Conservation (phyloP, 257 asterid genomes). For the Catharanthus roseus region DNA sequence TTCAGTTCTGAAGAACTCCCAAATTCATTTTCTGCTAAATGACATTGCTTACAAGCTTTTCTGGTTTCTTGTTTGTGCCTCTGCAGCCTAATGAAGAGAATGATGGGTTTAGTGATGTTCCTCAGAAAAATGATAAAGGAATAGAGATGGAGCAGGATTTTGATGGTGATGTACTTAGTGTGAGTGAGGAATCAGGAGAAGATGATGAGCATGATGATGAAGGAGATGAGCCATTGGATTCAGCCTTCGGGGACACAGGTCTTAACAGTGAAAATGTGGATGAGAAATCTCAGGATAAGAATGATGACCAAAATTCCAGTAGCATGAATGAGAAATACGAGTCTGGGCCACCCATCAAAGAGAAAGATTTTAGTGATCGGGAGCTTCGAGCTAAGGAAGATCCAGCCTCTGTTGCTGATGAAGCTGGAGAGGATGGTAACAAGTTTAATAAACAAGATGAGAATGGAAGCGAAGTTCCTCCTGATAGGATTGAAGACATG, state of each 20-base stretch:
- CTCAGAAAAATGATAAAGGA: conserved; percentile 67
- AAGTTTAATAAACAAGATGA: conserved; percentile 32
- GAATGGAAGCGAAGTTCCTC: conserved; percentile 41
- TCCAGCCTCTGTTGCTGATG: conserved; percentile 36
- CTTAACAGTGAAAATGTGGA: conserved; percentile 57
- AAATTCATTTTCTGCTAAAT: not conserved
- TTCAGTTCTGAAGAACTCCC: conserved; percentile 1
- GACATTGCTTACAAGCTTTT: not conserved
- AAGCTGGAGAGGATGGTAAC: conserved; percentile 39
- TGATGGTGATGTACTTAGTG: conserved; percentile 51
- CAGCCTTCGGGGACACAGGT: conserved; percentile 82
- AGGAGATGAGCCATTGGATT: conserved; percentile 65
- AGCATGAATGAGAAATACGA: conserved; percentile 61
- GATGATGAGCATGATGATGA: conserved; percentile 51
- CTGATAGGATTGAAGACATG: conserved; percentile 52
- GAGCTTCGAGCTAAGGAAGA: conserved; percentile 83
- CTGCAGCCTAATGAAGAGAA: conserved; percentile 57
- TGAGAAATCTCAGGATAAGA: conserved; percentile 57
- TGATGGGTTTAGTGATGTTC: conserved; percentile 43
- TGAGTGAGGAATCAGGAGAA: conserved; percentile 72
- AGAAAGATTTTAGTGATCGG: conserved; percentile 35
- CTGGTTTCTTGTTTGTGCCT: conserved; percentile 15
- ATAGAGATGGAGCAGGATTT: conserved; percentile 95
- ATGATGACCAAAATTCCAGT: conserved; percentile 38
- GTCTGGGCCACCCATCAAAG: conserved; percentile 65